phyloP scores from a whole-genome alignment of 73 alveolate genomes.

The Uronychia setigera region DNA sequence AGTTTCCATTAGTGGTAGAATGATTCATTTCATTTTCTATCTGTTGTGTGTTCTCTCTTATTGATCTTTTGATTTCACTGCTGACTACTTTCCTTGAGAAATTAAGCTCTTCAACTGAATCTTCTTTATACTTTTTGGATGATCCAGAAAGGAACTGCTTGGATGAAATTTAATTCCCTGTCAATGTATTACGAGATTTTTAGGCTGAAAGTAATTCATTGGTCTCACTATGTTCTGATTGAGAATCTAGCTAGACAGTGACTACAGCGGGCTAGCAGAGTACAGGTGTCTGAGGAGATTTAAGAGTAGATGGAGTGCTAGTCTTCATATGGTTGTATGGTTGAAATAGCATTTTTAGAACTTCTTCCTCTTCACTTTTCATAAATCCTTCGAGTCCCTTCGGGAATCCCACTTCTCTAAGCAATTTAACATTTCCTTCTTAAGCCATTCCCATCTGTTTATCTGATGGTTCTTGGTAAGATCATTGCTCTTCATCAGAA shows the following conservation, averaged over 20 bases:
- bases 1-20: background rate
- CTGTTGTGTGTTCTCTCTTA: background rate
- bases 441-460: background rate
- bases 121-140: too few species aligned
- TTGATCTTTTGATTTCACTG: background rate
- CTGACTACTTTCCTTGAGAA: too few species aligned
- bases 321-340: background rate
- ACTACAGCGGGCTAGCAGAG: background rate
- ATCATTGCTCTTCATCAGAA: background rate
- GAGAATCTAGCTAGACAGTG: background rate
- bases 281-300: background rate
- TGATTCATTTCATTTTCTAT: background rate
- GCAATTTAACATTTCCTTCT: background rate
- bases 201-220: too few species aligned
- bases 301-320: background rate
- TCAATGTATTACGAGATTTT: too few species aligned
- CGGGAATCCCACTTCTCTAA: background rate
- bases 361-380: background rate
- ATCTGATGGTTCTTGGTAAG: background rate
- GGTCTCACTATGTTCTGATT: background rate
- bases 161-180: too few species aligned
- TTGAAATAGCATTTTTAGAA: background rate
- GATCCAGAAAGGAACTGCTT: too few species aligned
- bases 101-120: too few species aligned
- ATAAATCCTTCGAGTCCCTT: background rate